A percentile compares a stretch with the other conserved stretches of the same genome.
Conservation (phyloP, 768 basidiomycete species). For the Lentinula boryana region DNA sequence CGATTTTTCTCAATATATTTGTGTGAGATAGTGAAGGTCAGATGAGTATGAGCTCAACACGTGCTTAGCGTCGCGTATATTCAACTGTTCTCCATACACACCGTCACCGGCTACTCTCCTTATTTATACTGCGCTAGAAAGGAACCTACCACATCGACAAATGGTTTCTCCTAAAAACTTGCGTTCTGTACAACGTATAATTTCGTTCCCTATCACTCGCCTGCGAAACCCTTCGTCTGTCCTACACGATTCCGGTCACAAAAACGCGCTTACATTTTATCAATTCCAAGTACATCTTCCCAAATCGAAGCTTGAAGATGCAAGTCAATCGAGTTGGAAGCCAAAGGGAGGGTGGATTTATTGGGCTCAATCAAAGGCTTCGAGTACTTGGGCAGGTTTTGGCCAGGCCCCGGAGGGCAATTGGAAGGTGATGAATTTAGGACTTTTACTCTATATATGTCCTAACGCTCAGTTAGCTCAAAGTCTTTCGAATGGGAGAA, state of each 20-base stretch:
- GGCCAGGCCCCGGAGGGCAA: constrained; percentile 58
- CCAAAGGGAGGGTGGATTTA: constrained; percentile 44
- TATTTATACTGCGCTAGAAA: neutral
- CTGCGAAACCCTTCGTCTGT: constrained; percentile 7
- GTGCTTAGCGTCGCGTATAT: neutral
- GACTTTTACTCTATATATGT: neutral
- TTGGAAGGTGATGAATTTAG: constrained; percentile 55
- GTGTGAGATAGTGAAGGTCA: too few relatives aligned
- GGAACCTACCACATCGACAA: neutral
- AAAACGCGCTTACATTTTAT: neutral
- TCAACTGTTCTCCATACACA: neutral
- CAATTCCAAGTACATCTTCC: constrained; percentile 9
- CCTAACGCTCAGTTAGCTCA: constrained; percentile 33
- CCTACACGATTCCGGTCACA: constrained; percentile 4
- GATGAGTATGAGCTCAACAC: too few relatives aligned
- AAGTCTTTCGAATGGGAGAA: constrained; percentile 59
- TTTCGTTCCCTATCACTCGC: constrained; percentile 36
- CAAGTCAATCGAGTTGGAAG: constrained; percentile 23
- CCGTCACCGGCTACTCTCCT: neutral
- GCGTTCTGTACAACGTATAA: constrained; percentile 28
- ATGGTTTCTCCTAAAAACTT: neutral
- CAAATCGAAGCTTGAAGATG: constrained; percentile 18
- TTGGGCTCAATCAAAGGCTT: constrained; percentile 46
- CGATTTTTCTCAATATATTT: too few relatives aligned
- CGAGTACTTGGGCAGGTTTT: constrained; percentile 56